Evolutionary conservation across 2,329 filamentous ascomycete genomes (phyloP).

Genomic region (Penicillium paneum): DNA sequence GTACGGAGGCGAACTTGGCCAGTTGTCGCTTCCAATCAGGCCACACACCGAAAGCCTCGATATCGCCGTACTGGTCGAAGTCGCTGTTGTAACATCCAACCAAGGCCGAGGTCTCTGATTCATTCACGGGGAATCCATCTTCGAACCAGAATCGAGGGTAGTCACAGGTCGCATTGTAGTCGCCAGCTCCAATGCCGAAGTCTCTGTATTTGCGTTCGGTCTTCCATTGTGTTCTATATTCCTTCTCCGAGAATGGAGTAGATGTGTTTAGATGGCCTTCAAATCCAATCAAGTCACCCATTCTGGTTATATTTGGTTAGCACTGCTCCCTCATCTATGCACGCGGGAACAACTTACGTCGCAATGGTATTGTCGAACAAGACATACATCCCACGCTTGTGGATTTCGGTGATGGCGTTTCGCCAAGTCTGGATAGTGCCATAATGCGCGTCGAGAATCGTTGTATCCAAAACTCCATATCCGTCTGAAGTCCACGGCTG

Average conservation of each 20-base stretch:
- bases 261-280: slow-evolving; percentile 58
- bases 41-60: slow-evolving; percentile 61
- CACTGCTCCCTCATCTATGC: no score
- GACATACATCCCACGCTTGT: slow-evolving; percentile 62
- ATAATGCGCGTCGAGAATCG: slow-evolving; percentile 61
- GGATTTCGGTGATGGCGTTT: slow-evolving; percentile 56
- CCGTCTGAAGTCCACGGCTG: slow-evolving; percentile 61
- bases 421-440: slow-evolving; percentile 59
- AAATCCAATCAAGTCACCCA: slow-evolving; percentile 64
- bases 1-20: slow-evolving; percentile 64
- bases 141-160: slow-evolving; percentile 63
- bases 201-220: slow-evolving; percentile 55
- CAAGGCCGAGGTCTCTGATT: slow-evolving; percentile 47
- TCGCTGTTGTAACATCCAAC: slow-evolving; percentile 61
- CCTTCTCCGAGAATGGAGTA: slow-evolving; percentile 54
- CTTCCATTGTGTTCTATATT: slow-evolving; percentile 59
- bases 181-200: slow-evolving; percentile 51
- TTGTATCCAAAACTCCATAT: slow-evolving; percentile 60
- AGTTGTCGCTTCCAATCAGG: slow-evolving; percentile 63
- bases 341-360: slow-evolving; percentile 45
- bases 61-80: slow-evolving; percentile 64
- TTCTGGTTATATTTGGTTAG: slow-evolving; percentile 8
- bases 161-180: slow-evolving; percentile 52
- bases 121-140: slow-evolving; percentile 50
- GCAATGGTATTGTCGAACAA: slow-evolving; percentile 64